Conservation (phyloP, 106 monocot species). For the Allium cepa region DNA sequence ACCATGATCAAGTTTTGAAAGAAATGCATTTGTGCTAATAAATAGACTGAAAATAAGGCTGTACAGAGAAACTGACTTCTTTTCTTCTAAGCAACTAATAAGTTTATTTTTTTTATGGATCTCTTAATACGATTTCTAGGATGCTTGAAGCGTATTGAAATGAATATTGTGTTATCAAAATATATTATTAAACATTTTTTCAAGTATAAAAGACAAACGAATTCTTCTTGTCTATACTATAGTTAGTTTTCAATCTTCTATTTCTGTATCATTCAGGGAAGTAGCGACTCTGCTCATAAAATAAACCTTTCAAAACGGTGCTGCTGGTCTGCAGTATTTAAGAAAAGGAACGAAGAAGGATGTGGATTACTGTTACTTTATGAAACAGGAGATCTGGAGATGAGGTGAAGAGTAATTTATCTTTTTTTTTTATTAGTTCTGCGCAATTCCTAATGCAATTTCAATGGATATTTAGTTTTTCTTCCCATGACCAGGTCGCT, state of each 20-base stretch:
- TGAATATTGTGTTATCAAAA: no score
- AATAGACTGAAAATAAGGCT: no score
- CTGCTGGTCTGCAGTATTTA: constrained; percentile 73
- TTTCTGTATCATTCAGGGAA: constrained; percentile 32
- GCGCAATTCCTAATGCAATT: neutral
- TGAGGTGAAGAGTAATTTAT: constrained; percentile 40
- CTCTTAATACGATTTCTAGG: no score
- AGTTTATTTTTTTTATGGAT: no score
- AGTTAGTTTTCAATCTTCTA: neutral
- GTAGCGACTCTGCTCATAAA: constrained; percentile 25
- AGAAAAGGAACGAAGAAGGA: constrained; percentile 33
- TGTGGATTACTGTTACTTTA: constrained; percentile 71
- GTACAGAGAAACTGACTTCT: no score
- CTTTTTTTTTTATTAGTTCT: neutral
- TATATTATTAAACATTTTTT: no score
- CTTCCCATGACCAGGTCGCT: constrained; percentile 50
- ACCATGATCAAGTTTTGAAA: no score
- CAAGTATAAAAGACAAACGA: no score
- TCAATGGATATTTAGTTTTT: neutral
- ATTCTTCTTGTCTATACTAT: neutral
- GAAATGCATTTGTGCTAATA: no score
- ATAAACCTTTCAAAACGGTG: constrained; percentile 51
- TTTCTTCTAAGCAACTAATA: no score
- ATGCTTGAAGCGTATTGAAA: no score
- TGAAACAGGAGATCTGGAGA: constrained; percentile 70